A percentile compares a stretch with the other conserved stretches of the same genome.
Conservation (phyloP, 768 basidiomycete species). For the Calocera cornea region DNA sequence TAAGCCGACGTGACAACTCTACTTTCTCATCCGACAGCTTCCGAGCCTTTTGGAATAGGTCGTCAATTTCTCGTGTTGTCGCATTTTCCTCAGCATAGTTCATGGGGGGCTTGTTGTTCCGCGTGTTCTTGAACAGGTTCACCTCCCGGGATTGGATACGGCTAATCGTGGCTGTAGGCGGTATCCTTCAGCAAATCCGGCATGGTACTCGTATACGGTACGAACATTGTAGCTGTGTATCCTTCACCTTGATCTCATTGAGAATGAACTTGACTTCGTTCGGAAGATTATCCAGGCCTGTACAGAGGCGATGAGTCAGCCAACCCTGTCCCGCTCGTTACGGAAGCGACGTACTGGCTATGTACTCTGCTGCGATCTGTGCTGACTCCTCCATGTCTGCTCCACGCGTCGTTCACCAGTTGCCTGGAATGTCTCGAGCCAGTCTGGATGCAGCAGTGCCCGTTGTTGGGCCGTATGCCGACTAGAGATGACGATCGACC, state of each 20-base stretch:
- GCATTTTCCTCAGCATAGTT: conserved; percentile 3
- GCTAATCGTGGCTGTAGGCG: conserved; percentile 7
- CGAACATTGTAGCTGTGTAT: conserved; percentile 10
- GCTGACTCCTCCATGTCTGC: background rate
- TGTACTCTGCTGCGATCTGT: background rate
- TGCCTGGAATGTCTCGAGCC: background rate
- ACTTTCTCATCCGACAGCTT: conserved; percentile 13
- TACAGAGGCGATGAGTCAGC: background rate
- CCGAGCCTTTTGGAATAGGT: conserved; percentile 11
- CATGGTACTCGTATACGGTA: background rate
- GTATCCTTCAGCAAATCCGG: background rate
- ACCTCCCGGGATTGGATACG: conserved; percentile 8
- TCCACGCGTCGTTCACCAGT: background rate
- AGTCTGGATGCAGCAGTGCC: background rate
- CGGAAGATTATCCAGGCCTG: conserved; percentile 14
- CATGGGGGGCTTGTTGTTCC: conserved; percentile 5
- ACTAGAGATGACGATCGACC: background rate
- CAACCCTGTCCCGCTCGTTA: background rate
- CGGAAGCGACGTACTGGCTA: background rate
- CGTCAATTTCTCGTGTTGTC: conserved; percentile 7
- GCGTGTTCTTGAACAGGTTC: conserved; percentile 4
- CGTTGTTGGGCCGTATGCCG: background rate
- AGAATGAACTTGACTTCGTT: conserved; percentile 14
- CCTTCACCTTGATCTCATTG: conserved; percentile 14
- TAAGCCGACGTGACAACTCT: conserved; percentile 9